Base-by-base conservation (phyloP, 1,139 yeast genomes). In the Candida sanyaensis region DNA sequence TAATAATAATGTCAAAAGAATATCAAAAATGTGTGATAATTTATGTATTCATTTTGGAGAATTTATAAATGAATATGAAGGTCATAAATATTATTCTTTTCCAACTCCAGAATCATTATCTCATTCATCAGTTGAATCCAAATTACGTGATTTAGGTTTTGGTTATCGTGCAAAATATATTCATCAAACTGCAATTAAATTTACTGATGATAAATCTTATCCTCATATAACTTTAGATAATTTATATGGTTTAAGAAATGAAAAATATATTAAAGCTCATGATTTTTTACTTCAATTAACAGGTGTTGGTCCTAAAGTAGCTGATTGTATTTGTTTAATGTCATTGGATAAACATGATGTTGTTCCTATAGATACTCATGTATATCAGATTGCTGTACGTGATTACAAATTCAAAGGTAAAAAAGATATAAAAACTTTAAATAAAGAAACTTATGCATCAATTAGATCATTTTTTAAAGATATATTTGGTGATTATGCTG, bases 261-360 rank as follows among this genome's bases (percentile, higher is more conserved):
- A 62, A 30, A 65, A 78, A 4, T 84, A 85, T 55, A 77, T 77
- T 44, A 79, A 77, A 7, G 85, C 89, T 1, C 88, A 87, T 53
- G 79, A 80, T 13, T 84, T 80, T 50, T 68, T 95, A 41, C 69
- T 87, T 52, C 77, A 80, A 54, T 84, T 88, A 54, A 76, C 80
- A 3, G 99, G 99, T 0, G 97, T 95, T 0, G 99, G 99, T 0
- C 98, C 99, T 0, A 93, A 93, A 66, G 99, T 93, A 1, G 97
- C 99, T 0, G 99, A 95, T 59, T 93, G 99, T 64, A 55, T 74
- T 17, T 86, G 96, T 55, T 71, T 93, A 37, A 92, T 93, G 97
- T 88, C 97, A 1, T 71, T 95, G 45, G 95, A 88, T 58, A 88
- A 91, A 68, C 91, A 87, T 58, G 90, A 86, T 49, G 80, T 90